Base-by-base conservation (phyloP, 2,329 filamentous ascomycete genomes). In the Thyridium curvatum region DNA sequence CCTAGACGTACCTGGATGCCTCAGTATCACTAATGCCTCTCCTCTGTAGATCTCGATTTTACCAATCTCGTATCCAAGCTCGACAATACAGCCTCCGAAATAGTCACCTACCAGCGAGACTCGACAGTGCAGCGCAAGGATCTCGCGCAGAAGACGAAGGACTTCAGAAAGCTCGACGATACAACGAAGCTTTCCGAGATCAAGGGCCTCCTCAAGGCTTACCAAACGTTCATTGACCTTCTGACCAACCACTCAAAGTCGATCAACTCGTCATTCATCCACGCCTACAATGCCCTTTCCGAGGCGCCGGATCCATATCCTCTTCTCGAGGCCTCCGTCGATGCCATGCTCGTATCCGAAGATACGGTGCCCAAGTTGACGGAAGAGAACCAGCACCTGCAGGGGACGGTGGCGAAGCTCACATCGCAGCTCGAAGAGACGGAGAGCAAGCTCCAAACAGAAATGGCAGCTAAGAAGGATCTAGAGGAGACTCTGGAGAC, bases 291-390 rank as follows among this genome's bases (percentile, higher is more conserved):
- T 4, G 86, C 89, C 4, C 71, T 98, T 26, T 95, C 91, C 38
- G 94, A 98, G 68, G 93, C 87, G 1, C 93, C 93, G 13, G 93
- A 98, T 59, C 93, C 93, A 31, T 98, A 97, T 51, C 93, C 93
- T 8, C 71, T 98, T 18, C 83, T 98, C 32, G 94, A 98, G 66
- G 91, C 93, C 18, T 95, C 91, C 1, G 86, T 98, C 48, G 93
- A 98, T 59, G 89, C 91, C 4, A 82, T 97, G 55, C 82, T 97
- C 6, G 73, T 93, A 12, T 87, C 90, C 16, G 90, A 96, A 62
- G 91, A 98, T 51, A 94, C 87, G 2, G 70, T 97, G 5, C 93
- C 93, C 1, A 93, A 86, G 55, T 72, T 98, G 41, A 86, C 79
- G n/a, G 72, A 82, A 34, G 94, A 98, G 61, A 96, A 95, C 55